Conservation (phyloP, 306 rosid species). For the Potentilla sterilis region DNA sequence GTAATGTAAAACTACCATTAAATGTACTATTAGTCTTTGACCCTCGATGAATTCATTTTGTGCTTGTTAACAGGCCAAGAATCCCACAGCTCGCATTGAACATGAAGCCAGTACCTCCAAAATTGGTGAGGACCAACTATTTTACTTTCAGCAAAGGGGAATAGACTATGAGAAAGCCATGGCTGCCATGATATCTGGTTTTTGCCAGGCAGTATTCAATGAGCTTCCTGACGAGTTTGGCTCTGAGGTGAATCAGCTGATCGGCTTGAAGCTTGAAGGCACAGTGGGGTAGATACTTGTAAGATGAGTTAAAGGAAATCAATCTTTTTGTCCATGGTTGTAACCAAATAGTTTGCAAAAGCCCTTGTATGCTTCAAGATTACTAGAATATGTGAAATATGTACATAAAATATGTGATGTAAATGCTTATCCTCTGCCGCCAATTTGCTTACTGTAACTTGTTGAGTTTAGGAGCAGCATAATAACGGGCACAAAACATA, state of each 20-base stretch:
- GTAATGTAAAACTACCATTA: not conserved
- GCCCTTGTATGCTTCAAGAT: not conserved
- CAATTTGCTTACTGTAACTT: not conserved
- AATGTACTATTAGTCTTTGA: not conserved
- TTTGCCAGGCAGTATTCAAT: slow-evolving; percentile 86
- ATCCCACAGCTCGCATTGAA: slow-evolving; percentile 81
- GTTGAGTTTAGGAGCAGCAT: not conserved
- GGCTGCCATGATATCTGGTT: slow-evolving; percentile 98
- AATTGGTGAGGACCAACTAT: slow-evolving; percentile 88
- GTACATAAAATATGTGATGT: not conserved
- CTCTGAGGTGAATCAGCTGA: slow-evolving; percentile 88
- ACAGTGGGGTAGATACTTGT: slow-evolving; percentile 60
- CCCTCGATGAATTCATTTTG: not conserved
- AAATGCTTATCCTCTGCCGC: not conserved
- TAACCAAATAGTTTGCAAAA: slow-evolving; percentile 15
- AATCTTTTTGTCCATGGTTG: slow-evolving; percentile 11
- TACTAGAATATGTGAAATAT: not conserved
- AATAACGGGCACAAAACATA: not conserved
- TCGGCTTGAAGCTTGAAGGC: slow-evolving; percentile 94
- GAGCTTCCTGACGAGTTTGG: slow-evolving; percentile 98
- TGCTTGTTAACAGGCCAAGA: slow-evolving; percentile 59
- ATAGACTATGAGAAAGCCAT: slow-evolving; percentile 86
- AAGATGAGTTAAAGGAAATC: slow-evolving; percentile 11
- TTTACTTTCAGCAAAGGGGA: slow-evolving; percentile 95
- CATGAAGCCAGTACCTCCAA: slow-evolving; percentile 96